Evolutionary conservation across 2,329 filamentous ascomycete species (phyloP).

Genomic region (Pseudogymnoascus sp.): DNA sequence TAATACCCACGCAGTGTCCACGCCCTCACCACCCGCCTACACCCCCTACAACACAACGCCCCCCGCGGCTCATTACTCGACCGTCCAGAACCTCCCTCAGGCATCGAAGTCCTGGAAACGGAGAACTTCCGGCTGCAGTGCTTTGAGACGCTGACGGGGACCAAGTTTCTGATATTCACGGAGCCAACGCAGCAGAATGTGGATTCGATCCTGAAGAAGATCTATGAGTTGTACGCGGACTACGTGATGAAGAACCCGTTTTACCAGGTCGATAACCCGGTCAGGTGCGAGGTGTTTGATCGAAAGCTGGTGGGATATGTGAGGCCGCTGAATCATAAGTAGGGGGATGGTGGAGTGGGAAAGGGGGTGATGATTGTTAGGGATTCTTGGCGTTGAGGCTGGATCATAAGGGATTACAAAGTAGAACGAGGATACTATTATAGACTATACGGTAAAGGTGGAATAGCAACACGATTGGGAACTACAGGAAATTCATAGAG

Average conservation of each 20-base stretch:
- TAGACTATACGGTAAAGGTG: conserved; percentile 1
- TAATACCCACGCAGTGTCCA: conserved; percentile 47
- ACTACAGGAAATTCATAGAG: background rate
- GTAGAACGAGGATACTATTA: conserved; percentile 7
- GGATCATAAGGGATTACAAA: conserved; percentile 11
- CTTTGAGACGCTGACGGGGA: conserved; percentile 90
- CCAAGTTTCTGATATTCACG: conserved; percentile 93
- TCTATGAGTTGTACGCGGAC: conserved; percentile 93
- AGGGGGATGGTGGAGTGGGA: conserved; percentile 36
- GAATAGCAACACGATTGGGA: conserved; percentile 6
- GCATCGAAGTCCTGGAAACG: conserved; percentile 87
- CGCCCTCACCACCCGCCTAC: conserved; percentile 59
- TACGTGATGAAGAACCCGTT: conserved; percentile 99
- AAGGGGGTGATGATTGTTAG: background rate
- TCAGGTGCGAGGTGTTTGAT: conserved; percentile 93
- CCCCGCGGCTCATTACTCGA: conserved; percentile 18
- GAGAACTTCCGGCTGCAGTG: conserved; percentile 94
- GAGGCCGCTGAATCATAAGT: conserved; percentile 59
- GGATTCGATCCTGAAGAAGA: conserved; percentile 72
- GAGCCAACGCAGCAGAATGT: conserved; percentile 73
- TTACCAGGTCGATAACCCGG: conserved; percentile 95
- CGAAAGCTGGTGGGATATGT: conserved; percentile 76
- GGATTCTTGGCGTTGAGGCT: conserved; percentile 1
- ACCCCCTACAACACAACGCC: conserved; percentile 62
- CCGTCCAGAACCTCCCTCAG: conserved; percentile 62